These are phyloP conservation scores for Gnomoniopsis smithogilvyi DNA, from an alignment of 2,329 filamentous ascomycete species.

Conservation along the genomic window DNA sequence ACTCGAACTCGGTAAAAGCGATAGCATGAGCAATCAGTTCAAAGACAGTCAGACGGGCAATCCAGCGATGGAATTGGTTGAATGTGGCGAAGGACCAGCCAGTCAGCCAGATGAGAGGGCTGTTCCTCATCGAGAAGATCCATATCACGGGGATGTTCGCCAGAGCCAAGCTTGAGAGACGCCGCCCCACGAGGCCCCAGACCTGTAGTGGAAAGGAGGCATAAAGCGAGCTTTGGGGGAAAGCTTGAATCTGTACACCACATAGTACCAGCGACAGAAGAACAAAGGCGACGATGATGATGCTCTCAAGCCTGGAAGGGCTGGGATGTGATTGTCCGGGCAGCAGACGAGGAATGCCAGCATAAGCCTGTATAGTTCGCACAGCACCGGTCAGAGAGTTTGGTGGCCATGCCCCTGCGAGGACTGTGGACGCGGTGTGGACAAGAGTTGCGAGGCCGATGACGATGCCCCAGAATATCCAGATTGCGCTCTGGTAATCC, in stretches of 20 bases:
- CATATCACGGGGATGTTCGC: conserved; percentile 63
- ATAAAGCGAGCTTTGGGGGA: conserved; percentile 38
- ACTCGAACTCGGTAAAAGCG: conserved; percentile 32
- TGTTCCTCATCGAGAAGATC: conserved; percentile 66
- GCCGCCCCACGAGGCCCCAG: conserved; percentile 51
- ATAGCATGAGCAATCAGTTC: conserved; percentile 62
- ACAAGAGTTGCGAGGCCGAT: neutral
- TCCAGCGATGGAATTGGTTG: conserved; percentile 65
- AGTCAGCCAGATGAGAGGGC: conserved; percentile 62
- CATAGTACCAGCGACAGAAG: conserved; percentile 35
- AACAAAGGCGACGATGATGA: conserved; percentile 36
- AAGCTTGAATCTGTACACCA: conserved; percentile 35
- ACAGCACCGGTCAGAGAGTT: neutral
- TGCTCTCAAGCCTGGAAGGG: conserved; percentile 25
- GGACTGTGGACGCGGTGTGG: neutral
- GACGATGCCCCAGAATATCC: conserved; percentile 6
- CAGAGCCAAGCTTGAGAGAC: conserved; percentile 62
- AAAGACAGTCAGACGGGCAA: conserved; percentile 59
- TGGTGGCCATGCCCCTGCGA: neutral
- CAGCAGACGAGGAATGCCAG: neutral
- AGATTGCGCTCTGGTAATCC: neutral
- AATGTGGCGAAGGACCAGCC: conserved; percentile 67
- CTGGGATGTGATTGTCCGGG: neutral
- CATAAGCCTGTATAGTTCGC: neutral
- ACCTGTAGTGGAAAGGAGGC: conserved; percentile 16